Conservation (phyloP, 2,329 filamentous ascomycete species). For the Penicillium expansum region DNA sequence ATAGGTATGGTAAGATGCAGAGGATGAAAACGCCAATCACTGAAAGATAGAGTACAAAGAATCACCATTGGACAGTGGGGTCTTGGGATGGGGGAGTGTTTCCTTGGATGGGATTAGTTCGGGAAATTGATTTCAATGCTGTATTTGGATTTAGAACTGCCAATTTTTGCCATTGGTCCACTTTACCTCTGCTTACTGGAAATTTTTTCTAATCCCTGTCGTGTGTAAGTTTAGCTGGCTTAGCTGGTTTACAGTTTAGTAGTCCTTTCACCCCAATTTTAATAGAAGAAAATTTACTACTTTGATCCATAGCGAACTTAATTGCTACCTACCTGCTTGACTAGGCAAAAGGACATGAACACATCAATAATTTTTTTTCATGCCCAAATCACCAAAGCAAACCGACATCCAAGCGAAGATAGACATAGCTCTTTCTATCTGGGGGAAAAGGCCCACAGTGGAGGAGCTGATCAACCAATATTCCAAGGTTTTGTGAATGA, state of each 20-base stretch:
- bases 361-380: neutral
- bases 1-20: constrained; percentile 12
- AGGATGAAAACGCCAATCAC: constrained; percentile 14
- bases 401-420: neutral
- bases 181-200: neutral
- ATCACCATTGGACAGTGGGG: neutral
- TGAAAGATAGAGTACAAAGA: constrained; percentile 4
- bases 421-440: neutral
- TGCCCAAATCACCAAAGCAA: neutral
- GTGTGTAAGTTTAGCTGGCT: neutral
- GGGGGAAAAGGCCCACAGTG: constrained; percentile 4
- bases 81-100: neutral
- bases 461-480: neutral
- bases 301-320: neutral
- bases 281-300: neutral
- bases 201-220: neutral
- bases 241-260: neutral
- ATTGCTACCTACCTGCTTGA: constrained; percentile 1
- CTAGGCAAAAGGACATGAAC: neutral
- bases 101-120: constrained; percentile 13
- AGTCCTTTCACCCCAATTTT: neutral
- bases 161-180: neutral
- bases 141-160: constrained; percentile 12
- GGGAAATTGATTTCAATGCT: constrained; percentile 11
- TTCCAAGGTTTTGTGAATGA: neutral